Conservation (phyloP, 257 asterid genomes). For the Asclepias syriaca region DNA sequence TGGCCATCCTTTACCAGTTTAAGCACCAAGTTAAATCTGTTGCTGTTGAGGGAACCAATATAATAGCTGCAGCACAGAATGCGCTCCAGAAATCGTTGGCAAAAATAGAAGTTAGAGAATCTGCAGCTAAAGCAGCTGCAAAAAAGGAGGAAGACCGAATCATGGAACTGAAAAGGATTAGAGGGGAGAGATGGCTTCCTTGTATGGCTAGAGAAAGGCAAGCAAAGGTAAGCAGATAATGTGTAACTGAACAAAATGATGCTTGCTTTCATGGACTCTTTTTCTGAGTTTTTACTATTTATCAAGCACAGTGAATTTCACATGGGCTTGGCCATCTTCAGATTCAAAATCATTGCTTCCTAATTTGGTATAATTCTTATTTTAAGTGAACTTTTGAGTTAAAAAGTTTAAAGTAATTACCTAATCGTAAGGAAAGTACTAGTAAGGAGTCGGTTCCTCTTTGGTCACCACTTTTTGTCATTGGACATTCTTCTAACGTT, state of each 20-base stretch:
- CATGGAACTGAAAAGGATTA: slow-evolving; percentile 47
- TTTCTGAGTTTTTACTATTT: background rate
- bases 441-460: background rate
- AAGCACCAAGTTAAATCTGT: slow-evolving; percentile 51
- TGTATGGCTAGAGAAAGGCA: slow-evolving; percentile 51
- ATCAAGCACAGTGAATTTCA: background rate
- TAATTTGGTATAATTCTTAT: too few species aligned
- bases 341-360: background rate
- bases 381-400: too few species aligned
- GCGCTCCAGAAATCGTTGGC: slow-evolving; percentile 48
- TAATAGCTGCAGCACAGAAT: slow-evolving; percentile 53
- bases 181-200: slow-evolving; percentile 93
- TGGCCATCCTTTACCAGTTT: slow-evolving; percentile 37
- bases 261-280: background rate
- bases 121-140: slow-evolving; percentile 55
- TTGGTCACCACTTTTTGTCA: background rate
- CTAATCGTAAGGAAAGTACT: too few species aligned
- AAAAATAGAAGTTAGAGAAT: slow-evolving; percentile 63
- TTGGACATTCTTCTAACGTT: background rate
- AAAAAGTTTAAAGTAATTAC: too few species aligned
- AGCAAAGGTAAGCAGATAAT: slow-evolving; percentile 10
- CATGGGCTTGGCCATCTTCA: background rate
- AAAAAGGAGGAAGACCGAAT: slow-evolving; percentile 75
- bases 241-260: background rate
- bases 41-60: slow-evolving; percentile 55